Evolutionary conservation across 2,329 filamentous ascomycete species (phyloP).

Genomic region (Lasiodiplodia hormozganensis): DNA sequence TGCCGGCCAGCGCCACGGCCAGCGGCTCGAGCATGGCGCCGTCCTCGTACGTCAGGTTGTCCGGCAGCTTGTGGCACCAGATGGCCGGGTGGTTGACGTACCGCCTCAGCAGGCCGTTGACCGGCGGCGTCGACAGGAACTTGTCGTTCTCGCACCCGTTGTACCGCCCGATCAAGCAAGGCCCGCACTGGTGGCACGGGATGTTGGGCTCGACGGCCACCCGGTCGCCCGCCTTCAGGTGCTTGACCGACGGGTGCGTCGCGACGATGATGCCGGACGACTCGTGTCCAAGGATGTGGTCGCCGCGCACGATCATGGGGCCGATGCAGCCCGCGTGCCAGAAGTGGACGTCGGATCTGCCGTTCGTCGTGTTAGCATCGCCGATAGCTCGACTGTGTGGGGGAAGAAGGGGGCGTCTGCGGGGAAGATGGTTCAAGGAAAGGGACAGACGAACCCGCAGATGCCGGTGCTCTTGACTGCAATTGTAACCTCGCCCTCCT

Average conservation of each 20-base stretch:
- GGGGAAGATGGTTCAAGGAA: background rate
- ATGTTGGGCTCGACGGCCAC: conserved; percentile 95
- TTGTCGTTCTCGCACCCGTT: conserved; percentile 88
- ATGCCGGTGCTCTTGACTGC: conserved; percentile 95
- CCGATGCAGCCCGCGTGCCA: conserved; percentile 96
- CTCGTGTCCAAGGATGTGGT: conserved; percentile 95
- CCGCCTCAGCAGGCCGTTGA: conserved; percentile 83
- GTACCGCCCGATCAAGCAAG: conserved; percentile 90
- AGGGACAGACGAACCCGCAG: conserved; percentile 72
- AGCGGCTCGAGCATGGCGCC: conserved; percentile 91
- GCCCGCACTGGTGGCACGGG: conserved; percentile 89
- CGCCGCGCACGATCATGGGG: conserved; percentile 88
- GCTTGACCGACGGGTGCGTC: conserved; percentile 78
- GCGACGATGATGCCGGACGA: conserved; percentile 83
- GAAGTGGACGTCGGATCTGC: conserved; percentile 92
- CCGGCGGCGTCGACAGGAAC: conserved; percentile 90
- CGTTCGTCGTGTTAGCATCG: background rate
- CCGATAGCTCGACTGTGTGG: too few species aligned
- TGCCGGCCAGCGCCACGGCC: conserved; percentile 84
- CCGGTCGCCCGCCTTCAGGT: conserved; percentile 83
- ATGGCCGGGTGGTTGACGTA: conserved; percentile 94
- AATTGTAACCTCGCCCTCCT: conserved; percentile 83
- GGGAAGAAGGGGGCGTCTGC: background rate
- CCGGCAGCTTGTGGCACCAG: conserved; percentile 95
- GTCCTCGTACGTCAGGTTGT: conserved; percentile 85